A percentile compares a stretch with the other conserved stretches of the same genome.
Conservation (phyloP, 257 asterid species). For the Solanum sejunctum region DNA sequence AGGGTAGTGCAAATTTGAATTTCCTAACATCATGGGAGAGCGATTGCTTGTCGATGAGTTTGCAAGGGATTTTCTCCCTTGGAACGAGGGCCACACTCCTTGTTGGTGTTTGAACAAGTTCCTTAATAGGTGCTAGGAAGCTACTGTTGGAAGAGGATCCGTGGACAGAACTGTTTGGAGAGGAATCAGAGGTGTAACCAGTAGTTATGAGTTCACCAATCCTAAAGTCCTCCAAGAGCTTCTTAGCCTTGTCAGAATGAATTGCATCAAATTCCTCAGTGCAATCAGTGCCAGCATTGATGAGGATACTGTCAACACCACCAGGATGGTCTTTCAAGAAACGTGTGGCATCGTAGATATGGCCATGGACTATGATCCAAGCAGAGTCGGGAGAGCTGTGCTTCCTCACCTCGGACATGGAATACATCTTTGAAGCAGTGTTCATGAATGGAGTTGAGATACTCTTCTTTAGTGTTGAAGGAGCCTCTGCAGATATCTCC, state of each 20-base stretch:
- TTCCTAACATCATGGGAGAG: constrained; percentile 67
- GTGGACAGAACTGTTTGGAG: constrained; percentile 66
- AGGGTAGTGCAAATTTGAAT: constrained; percentile 57
- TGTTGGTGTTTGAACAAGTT: constrained; percentile 8
- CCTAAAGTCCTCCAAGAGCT: constrained; percentile 56
- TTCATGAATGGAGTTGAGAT: constrained; percentile 85
- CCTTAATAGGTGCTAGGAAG: constrained; percentile 40
- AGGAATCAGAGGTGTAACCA: constrained; percentile 50
- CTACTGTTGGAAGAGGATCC: constrained; percentile 29
- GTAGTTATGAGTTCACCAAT: constrained; percentile 70
- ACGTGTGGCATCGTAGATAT: constrained; percentile 64
- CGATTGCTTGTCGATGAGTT: constrained; percentile 34
- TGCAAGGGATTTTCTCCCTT: constrained; percentile 59
- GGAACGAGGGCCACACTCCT: constrained; percentile 44
- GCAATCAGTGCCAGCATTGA: constrained; percentile 86
- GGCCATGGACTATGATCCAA: constrained; percentile 89
- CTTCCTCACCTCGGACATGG: constrained; percentile 57
- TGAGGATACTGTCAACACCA: constrained; percentile 78
- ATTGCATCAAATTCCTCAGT: constrained; percentile 94
- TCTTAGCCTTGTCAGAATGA: constrained; percentile 75
- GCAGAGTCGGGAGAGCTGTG: constrained; percentile 66
- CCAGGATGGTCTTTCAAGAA: constrained; percentile 93
- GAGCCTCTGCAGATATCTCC: constrained; percentile 35
- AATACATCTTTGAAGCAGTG: constrained; percentile 43
- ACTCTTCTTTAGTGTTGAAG: constrained; percentile 44